Evolutionary conservation across 352 stramenopile species (phyloP).

Genomic region (Pythium scleroteichum): DNA sequence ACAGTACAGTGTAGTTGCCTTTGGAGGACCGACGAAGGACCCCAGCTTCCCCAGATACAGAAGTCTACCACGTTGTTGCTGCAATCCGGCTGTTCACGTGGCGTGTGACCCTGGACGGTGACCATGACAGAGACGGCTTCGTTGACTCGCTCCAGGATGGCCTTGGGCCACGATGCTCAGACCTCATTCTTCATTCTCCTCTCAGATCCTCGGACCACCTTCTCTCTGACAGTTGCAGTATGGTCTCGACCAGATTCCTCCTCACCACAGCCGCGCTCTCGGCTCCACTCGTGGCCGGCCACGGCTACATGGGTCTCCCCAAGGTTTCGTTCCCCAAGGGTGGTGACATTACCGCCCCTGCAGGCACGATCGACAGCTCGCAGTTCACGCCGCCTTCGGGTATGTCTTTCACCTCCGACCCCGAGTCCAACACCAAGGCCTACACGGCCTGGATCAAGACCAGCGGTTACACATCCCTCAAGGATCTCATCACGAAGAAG

Average conservation of each 20-base stretch:
- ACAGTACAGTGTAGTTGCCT: no score
- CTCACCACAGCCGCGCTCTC: conserved; percentile 10
- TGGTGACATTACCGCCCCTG: background rate
- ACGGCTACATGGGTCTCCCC: conserved; percentile 17
- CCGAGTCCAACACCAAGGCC: conserved; percentile 9
- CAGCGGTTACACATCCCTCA: conserved; percentile 18
- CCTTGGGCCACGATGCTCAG: background rate
- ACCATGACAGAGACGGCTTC: background rate
- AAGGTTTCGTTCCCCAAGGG: background rate
- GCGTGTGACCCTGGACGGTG: background rate
- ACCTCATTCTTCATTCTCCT: conserved; percentile 18
- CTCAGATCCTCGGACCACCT: background rate
- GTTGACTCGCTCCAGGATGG: background rate
- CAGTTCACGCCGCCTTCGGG: background rate
- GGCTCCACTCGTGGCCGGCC: conserved; percentile 17
- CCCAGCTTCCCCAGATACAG: background rate
- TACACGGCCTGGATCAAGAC: conserved; percentile 18
- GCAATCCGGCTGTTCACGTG: background rate
- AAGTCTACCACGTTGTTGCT: background rate
- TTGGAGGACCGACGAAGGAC: background rate
- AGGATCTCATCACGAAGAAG: conserved; percentile 20
- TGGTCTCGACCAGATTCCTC: conserved; percentile 15
- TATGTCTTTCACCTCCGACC: conserved; percentile 14
- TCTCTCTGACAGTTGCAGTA: conserved; percentile 1
- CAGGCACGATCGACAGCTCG: conserved; percentile 10